Evolutionary conservation across 2,329 filamentous ascomycete species (phyloP), one percentile per base, ranked within the genome.

Genomic region (Fusarium nanum): DNA sequence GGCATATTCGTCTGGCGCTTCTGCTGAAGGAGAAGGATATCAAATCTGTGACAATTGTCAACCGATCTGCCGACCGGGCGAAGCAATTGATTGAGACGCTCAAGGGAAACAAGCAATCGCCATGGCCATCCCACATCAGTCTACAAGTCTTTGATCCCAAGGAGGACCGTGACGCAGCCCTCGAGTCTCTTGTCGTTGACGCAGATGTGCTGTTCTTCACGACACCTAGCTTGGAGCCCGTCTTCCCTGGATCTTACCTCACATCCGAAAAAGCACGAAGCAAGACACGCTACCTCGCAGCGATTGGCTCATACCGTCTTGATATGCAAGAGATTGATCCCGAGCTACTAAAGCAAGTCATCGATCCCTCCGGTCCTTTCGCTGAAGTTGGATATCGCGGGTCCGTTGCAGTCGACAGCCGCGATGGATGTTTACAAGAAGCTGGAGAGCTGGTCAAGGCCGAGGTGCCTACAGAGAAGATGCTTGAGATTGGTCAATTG

Each of bases 1-100:
- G 91, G 91, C 91, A 92, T 73, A 86, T 91, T 16, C 85, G 89
- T 1, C 83, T 93, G 10, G 89, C 90, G 1, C 78, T 92, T 8
- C 78, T 91, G 9, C 81, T 92, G 0, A 70, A 76, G 6, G 76
- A 70, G 16, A 57, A 67, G 27, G 71, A 70, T 1, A 73, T 79
- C n/a, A 60, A 64, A 11, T 67, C 52, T 6, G 64, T 82, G 14
- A 80, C 75, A 1, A 55, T 81, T 5, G 75, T 81, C 11, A 81
- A 81, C 32, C 75, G 79, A 1, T 78, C 78, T 1, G 25, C 52
- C 1, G 56, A 65, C 14, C 56, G 77, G 30, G 65, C 76, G 1
- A 48, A 68, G 18, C 52, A 70, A 18, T 60, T 78, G 41, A 50
- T 77, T 1, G 56, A 73, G 1, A 67, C 58, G 2, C 56, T 75